Base-by-base conservation (phyloP, 164 flowering plant genomes). In the Cinnamomum chago region DNA sequence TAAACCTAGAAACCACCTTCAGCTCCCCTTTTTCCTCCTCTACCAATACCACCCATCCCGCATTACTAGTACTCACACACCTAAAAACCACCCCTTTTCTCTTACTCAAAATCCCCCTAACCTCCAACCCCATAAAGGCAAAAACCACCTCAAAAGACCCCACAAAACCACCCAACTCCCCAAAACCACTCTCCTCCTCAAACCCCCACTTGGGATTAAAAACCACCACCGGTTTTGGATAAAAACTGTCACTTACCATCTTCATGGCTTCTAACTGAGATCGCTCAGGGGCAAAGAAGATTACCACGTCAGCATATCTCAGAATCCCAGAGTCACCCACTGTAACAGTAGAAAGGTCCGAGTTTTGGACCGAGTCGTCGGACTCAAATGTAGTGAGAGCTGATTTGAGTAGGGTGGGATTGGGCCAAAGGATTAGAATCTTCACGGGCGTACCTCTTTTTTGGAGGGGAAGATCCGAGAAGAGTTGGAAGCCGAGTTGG, bases 41-140 rank as follows among this genome's bases (percentile, higher is more conserved):
- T 70, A 92, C 93, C 70, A 82, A 80, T 35, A 92, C 85, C 79
- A 27, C 79, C 97, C 94, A 94, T 71, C 50, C 82, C 78, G 89
- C 92, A 22, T 90, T 87, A 64, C 65, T 50, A 79, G 88, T 90
- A 79, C 75, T 87, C 47, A 77, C 88, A 76, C 85, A 87, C 81
- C 83, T 87, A 78, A 90, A 91, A 33, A 92, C 79, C 82, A 86
- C 79, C 25, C 94, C 97, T 33, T 80, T 91, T 80, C 88, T 85
- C 82, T 78, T 90, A 71, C 92, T 91, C 80, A 94, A 76, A 72
- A 94, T 10, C 62, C 95, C 97, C 78, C 82, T 79, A 7, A 94
- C 95, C 70, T 88, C 94, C 81, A 94, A 82, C 1, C 97, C 98
- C 86, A 84, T 76, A 71, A 94, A 91, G 12, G 98, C 89, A 85